Evolutionary conservation across 805 yeast species (phyloP).

Genomic region (Yamadazyma philogaea): DNA sequence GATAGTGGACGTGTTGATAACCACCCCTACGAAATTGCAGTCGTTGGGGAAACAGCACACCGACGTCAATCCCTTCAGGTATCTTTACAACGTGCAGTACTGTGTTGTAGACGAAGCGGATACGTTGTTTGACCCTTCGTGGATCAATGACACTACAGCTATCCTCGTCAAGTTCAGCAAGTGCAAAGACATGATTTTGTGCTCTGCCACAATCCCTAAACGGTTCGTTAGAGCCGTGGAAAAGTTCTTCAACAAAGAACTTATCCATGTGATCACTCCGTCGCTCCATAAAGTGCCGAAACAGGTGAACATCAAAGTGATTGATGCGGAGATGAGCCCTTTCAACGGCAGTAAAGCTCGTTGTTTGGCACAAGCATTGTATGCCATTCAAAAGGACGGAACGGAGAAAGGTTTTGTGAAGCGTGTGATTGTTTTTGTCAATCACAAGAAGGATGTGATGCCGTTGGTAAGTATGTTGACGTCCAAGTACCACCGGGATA

Average conservation of each 20-base stretch:
- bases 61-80: slow-evolving; percentile 34
- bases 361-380: slow-evolving; percentile 84
- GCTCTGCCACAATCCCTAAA: slow-evolving; percentile 88
- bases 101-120: slow-evolving; percentile 93
- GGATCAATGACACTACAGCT: slow-evolving; percentile 60
- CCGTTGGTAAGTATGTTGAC: slow-evolving; percentile 55
- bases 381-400: slow-evolving; percentile 80
- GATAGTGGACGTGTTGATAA: slow-evolving; percentile 74
- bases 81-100: slow-evolving; percentile 47
- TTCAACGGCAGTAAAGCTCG: slow-evolving; percentile 79
- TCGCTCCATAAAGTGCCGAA: slow-evolving; percentile 81
- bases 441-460: slow-evolving; percentile 61
- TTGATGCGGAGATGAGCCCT: slow-evolving; percentile 76
- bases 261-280: slow-evolving; percentile 68
- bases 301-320: slow-evolving; percentile 64
- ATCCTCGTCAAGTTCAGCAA: slow-evolving; percentile 51
- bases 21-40: slow-evolving; percentile 79
- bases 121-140: slow-evolving; percentile 79
- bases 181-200: slow-evolving; percentile 64
- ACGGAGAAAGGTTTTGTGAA: slow-evolving; percentile 75
- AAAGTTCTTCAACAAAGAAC: slow-evolving; percentile 57
- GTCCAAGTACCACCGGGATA: slow-evolving; percentile 32
- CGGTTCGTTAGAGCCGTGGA: slow-evolving; percentile 63
- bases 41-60: slow-evolving; percentile 28
- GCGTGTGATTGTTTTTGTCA: slow-evolving; percentile 81